A percentile compares a stretch with the other conserved stretches of the same genome.
Conservation (phyloP, 1,284 basidiomycete genomes). For the Cutaneotrichosporon mucoides region DNA sequence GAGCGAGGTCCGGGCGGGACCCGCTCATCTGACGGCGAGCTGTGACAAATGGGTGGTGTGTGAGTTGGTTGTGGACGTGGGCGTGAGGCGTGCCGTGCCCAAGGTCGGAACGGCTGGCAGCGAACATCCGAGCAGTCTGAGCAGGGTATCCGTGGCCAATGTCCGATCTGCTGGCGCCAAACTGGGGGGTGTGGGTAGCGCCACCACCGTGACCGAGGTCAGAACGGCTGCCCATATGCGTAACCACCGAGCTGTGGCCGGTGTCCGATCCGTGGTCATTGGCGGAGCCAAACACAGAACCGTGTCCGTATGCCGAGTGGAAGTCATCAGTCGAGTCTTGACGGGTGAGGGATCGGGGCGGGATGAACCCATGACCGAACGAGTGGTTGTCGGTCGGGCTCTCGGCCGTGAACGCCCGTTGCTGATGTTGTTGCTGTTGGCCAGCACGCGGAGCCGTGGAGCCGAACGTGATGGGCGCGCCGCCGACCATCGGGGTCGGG, state of each 20-base stretch:
- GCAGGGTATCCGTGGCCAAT: not conserved
- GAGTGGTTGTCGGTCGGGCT: not conserved
- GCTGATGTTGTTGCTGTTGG: not conserved
- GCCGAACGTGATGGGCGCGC: not conserved
- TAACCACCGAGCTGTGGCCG: not conserved
- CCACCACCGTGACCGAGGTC: not conserved
- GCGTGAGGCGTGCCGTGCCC: not conserved
- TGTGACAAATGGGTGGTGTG: too few relatives aligned
- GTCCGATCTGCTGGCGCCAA: not conserved
- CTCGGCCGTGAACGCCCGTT: not conserved
- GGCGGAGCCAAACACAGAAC: not conserved
- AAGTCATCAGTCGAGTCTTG: not conserved
- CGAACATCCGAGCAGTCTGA: not conserved
- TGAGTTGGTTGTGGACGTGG: too few relatives aligned
- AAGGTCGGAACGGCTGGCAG: not conserved
- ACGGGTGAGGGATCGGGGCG: not conserved
- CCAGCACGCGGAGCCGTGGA: not conserved
- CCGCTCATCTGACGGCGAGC: not conserved
- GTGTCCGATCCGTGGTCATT: not conserved
- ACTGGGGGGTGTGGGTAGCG: not conserved
- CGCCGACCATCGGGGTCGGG: not conserved
- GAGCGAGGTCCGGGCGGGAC: not conserved
- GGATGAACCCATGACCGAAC: not conserved
- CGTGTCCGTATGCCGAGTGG: constrained; percentile 3
- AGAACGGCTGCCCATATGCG: not conserved